Conservation (phyloP, 176 grass and related monocot species). For the Aegilops bicornis region DNA sequence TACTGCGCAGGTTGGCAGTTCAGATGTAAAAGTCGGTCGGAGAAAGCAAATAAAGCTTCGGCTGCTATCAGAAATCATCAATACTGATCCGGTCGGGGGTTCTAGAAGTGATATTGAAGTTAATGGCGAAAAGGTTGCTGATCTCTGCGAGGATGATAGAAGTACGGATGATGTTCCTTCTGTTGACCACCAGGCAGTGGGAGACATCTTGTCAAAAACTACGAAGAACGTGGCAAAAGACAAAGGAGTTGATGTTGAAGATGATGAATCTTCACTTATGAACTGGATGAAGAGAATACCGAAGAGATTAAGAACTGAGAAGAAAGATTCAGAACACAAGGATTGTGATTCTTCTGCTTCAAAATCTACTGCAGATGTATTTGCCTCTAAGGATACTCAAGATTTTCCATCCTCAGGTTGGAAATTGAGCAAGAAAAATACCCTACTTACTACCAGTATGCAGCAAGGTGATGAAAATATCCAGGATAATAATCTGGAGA, state of each 20-base stretch:
- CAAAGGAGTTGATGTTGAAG: slow-evolving; percentile 39
- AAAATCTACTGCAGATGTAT: slow-evolving; percentile 19
- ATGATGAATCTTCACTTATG: slow-evolving; percentile 66
- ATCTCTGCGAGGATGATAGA: slow-evolving; percentile 30
- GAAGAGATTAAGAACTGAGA: slow-evolving; percentile 47
- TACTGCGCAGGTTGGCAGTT: not conserved
- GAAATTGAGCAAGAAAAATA: slow-evolving; percentile 40
- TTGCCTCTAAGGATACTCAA: slow-evolving; percentile 25
- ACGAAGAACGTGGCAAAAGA: slow-evolving; percentile 36
- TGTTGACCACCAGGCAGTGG: slow-evolving; percentile 26
- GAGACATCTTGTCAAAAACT: slow-evolving; percentile 8
- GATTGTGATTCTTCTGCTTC: slow-evolving; percentile 35
- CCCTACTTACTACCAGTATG: slow-evolving; percentile 2
- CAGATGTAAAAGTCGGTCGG: slow-evolving; percentile 40
- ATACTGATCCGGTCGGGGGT: not conserved
- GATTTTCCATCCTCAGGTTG: slow-evolving; percentile 14
- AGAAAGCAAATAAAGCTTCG: slow-evolving; percentile 58
- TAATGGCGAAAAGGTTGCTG: slow-evolving; percentile 31
- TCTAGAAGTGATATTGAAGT: slow-evolving; percentile 13
- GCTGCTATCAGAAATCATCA: slow-evolving; percentile 64
- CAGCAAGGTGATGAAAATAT: slow-evolving; percentile 13
- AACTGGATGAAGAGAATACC: slow-evolving; percentile 53
- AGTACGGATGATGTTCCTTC: slow-evolving; percentile 18
- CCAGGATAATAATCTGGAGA: slow-evolving; percentile 23
- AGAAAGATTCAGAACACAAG: slow-evolving; percentile 40